These are phyloP conservation scores for Solanum paucissectum DNA, from an alignment of 257 asterid genomes.

Conservation along the genomic window DNA sequence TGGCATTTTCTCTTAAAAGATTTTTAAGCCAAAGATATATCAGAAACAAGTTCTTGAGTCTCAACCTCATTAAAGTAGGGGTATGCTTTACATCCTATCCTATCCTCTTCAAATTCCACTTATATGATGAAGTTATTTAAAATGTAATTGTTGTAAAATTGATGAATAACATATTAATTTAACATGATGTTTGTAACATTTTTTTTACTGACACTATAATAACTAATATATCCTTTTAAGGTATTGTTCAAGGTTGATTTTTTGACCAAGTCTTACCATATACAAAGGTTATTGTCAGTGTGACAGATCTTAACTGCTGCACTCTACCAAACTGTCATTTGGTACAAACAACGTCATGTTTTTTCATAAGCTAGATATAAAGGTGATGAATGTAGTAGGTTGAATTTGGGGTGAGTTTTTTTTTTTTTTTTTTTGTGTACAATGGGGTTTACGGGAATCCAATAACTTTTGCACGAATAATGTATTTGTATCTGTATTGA, in stretches of 20 bases:
- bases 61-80: neutral
- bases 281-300: neutral
- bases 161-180: neutral
- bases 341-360: neutral
- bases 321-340: slow-evolving; percentile 4
- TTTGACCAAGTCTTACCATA: neutral
- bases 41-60: neutral
- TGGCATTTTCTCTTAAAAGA: neutral
- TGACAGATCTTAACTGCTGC: neutral
- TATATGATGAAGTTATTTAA: neutral
- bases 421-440: neutral
- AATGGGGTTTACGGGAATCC: neutral
- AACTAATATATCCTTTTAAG: neutral
- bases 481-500: neutral
- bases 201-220: neutral
- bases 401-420: neutral
- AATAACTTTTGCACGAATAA: neutral
- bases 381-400: neutral
- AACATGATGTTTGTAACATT: neutral
- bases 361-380: neutral
- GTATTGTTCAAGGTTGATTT: slow-evolving; percentile 3
- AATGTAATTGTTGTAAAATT: neutral
- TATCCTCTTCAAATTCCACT: neutral
- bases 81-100: neutral
- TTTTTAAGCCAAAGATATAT: neutral